Evolutionary conservation across 495 filamentous ascomycete genomes (phyloP).

Genomic region (Xylaria flabelliformis): DNA sequence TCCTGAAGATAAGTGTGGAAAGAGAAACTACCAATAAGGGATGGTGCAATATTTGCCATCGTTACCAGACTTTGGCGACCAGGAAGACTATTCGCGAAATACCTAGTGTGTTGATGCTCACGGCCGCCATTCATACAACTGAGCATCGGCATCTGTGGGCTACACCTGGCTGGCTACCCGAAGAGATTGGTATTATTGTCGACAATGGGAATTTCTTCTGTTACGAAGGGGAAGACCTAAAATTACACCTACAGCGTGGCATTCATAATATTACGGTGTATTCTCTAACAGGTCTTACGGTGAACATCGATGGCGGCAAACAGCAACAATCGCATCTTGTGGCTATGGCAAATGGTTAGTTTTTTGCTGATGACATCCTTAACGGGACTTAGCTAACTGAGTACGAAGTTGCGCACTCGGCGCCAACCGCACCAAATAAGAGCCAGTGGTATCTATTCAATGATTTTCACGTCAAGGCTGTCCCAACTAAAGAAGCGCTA

Average conservation of each 20-base stretch:
- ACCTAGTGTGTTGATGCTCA: constrained; percentile 83
- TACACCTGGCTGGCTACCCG: constrained; percentile 86
- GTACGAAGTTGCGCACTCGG: constrained; percentile 71
- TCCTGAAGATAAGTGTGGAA: constrained; percentile 86
- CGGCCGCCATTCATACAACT: constrained; percentile 72
- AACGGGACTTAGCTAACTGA: not conserved
- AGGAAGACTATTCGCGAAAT: constrained; percentile 79
- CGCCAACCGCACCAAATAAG: constrained; percentile 55
- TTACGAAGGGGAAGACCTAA: constrained; percentile 85
- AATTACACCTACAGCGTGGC: constrained; percentile 66
- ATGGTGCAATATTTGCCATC: constrained; percentile 87
- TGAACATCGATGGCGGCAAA: constrained; percentile 83
- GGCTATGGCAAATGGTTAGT: constrained; percentile 79
- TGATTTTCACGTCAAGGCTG: constrained; percentile 88
- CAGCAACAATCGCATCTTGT: constrained; percentile 90
- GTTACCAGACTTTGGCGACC: constrained; percentile 82
- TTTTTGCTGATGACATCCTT: not conserved
- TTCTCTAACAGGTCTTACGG: constrained; percentile 87
- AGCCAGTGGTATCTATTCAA: constrained; percentile 94
- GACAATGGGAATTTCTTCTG: constrained; percentile 84
- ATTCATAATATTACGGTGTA: constrained; percentile 80
- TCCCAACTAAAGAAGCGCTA: constrained; percentile 79
- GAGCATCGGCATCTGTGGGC: constrained; percentile 83
- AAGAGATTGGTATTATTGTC: constrained; percentile 87
- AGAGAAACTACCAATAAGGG: constrained; percentile 79